Base-by-base conservation (phyloP, 2,329 filamentous ascomycete genomes). In the Venturiaceae sp. region DNA sequence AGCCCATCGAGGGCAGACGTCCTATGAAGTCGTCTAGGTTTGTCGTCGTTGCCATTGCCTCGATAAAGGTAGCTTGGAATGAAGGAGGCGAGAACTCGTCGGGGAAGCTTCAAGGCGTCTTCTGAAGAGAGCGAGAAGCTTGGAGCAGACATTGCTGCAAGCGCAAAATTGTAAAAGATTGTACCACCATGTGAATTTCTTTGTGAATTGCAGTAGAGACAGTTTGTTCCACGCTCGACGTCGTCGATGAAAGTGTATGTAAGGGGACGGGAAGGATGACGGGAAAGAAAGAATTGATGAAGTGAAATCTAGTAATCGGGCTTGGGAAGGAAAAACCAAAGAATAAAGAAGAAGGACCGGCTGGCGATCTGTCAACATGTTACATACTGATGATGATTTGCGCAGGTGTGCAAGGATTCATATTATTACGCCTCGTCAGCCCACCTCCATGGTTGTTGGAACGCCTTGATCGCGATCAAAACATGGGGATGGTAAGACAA, bases 1-100 rank as follows among this genome's bases (percentile, higher is more conserved):
- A 83, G 78, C 60, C 80, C 80, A 63, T 83, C 80, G 47, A 83
- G 77, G 4, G 46, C 46, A 58, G 57, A 53, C 14, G 57, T 58
- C 19, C 30, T 33, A 30, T 53, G 50, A 13, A 53, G 13, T 3
- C 32, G 30, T 11, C 52, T 34, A 32, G 52, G 52, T 13, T 53
- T 34, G 30, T 53, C 52, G 30, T 53, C 52, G 11, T 5, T 37
- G 30, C 14, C 32, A 37, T 3, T 53, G 30, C 30, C 30, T 5
- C 44, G 44, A 21, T 26, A 26, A 50, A 53, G 30, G n/a, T 53
- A 37, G n/a, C 28, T 53, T 19, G 30, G 52, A 23, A 53, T 8
- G 52, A 34, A n/a, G n/a, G 52, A 53, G 32, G 52, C 32, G 7
- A 53, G 30, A 37, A n/a, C 34, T 34, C 34, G 52, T 21, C 30